Percentiles rank a stretch among this genome's conserved stretches.
Evolutionary conservation across 2,329 filamentous ascomycete genomes (phyloP).

Genomic region (Fusarium sp.): DNA sequence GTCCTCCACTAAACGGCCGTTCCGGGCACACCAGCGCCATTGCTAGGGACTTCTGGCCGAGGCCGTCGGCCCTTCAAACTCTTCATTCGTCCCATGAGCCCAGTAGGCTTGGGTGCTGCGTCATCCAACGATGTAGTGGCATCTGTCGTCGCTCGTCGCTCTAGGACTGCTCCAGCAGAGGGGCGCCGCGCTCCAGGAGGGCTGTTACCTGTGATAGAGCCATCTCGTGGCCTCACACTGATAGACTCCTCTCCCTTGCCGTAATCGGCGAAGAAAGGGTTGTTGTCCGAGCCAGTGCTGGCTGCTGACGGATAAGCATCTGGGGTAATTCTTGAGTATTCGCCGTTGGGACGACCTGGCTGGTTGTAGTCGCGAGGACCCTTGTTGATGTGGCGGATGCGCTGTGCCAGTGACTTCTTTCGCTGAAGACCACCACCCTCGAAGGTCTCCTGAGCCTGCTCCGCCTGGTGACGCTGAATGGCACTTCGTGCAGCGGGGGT

Average conservation of each 20-base stretch:
- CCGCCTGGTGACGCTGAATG: constrained; percentile 82
- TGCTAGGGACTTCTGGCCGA: constrained; percentile 55
- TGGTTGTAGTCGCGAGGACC: constrained; percentile 73
- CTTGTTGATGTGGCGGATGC: constrained; percentile 87
- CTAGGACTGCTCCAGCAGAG: constrained; percentile 63
- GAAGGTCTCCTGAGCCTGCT: constrained; percentile 71
- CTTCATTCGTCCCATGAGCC: constrained; percentile 85
- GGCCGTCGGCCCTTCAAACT: constrained; percentile 78
- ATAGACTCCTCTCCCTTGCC: constrained; percentile 69
- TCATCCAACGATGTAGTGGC: constrained; percentile 58
- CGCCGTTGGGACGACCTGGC: constrained; percentile 69
- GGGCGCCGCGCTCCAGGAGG: constrained; percentile 63
- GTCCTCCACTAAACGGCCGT: constrained; percentile 58
- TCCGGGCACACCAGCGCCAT: constrained; percentile 56
- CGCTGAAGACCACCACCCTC: constrained; percentile 77
- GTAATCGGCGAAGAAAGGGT: constrained; percentile 90
- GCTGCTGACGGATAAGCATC: constrained; percentile 54
- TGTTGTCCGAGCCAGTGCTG: constrained; percentile 61
- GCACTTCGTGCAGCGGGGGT: constrained; percentile 87
- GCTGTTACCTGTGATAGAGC: constrained; percentile 66
- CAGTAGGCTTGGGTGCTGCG: constrained; percentile 65
- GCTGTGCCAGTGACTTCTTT: constrained; percentile 95
- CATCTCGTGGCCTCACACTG: constrained; percentile 59
- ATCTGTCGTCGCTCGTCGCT: constrained; percentile 77
- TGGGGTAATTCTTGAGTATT: constrained; percentile 60